Conservation (phyloP, 768 basidiomycete species). For the Macrolepiota dolichaula region DNA sequence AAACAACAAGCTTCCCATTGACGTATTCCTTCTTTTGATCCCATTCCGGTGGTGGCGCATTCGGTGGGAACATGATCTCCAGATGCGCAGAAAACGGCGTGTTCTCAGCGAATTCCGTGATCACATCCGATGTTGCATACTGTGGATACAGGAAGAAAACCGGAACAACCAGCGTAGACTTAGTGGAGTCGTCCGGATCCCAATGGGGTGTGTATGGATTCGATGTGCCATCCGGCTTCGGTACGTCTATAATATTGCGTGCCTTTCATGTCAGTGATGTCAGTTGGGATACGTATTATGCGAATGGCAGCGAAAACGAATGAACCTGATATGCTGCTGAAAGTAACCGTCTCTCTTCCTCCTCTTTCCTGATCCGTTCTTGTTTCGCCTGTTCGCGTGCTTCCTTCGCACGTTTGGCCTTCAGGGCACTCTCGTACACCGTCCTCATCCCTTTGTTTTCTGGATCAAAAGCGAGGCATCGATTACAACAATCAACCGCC, state of each 20-base stretch:
- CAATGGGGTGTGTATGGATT: slow-evolving; percentile 65
- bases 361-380: slow-evolving; percentile 46
- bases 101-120: slow-evolving; percentile 81
- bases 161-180: slow-evolving; percentile 70
- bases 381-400: slow-evolving; percentile 46
- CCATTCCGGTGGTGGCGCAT: slow-evolving; percentile 67
- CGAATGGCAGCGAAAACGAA: background rate
- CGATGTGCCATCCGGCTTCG: slow-evolving; percentile 46
- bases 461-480: slow-evolving; percentile 59
- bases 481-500: slow-evolving; percentile 75
- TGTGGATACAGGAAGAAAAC: slow-evolving; percentile 94
- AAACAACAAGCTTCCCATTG: slow-evolving; percentile 64
- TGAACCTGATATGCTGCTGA: slow-evolving; percentile 64
- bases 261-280: slow-evolving; percentile 40
- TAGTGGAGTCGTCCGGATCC: slow-evolving; percentile 59
- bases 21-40: slow-evolving; percentile 69
- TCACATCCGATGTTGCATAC: slow-evolving; percentile 83
- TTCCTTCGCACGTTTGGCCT: slow-evolving; percentile 46
- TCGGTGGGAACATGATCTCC: slow-evolving; percentile 77
- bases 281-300: background rate
- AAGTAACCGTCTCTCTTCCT: slow-evolving; percentile 52
- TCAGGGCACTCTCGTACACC: slow-evolving; percentile 44
- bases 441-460: slow-evolving; percentile 51
- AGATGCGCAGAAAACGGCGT: slow-evolving; percentile 80
- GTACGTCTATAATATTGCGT: slow-evolving; percentile 63